phyloP scores from a whole-genome alignment of 2,329 filamentous ascomycete genomes.

The Penicillium frequentans region DNA sequence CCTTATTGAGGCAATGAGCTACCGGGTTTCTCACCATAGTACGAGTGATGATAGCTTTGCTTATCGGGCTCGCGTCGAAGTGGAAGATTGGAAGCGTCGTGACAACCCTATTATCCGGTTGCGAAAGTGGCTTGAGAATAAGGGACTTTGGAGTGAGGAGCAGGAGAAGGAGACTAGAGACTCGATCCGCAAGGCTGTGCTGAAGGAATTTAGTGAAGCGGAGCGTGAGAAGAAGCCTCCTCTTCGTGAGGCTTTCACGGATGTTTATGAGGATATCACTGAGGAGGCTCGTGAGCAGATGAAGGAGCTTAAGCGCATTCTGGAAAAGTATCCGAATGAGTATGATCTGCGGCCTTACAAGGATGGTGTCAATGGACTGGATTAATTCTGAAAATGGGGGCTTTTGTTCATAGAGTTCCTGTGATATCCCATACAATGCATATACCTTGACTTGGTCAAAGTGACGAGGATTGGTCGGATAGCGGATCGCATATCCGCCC shows the following conservation, averaged over 20 bases:
- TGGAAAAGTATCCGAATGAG: conserved; percentile 86
- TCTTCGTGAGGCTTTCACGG: conserved; percentile 66
- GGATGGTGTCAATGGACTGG: conserved; percentile 67
- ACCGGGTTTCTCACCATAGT: conserved; percentile 96
- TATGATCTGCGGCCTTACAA: conserved; percentile 81
- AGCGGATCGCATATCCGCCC: background rate
- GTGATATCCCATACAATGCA: background rate
- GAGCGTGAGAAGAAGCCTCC: conserved; percentile 58
- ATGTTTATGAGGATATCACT: conserved; percentile 85
- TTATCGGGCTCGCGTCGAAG: conserved; percentile 88
- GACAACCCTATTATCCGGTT: conserved; percentile 86
- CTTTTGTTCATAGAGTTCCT: background rate
- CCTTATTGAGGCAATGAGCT: conserved; percentile 93
- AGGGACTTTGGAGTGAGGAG: conserved; percentile 79
- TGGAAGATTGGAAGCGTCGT: conserved; percentile 88
- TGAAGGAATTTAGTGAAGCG: conserved; percentile 79
- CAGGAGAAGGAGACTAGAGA: conserved; percentile 73
- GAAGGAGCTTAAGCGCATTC: conserved; percentile 68
- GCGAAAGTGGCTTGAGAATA: conserved; percentile 86
- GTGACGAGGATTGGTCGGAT: background rate
- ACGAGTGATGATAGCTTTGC: conserved; percentile 97
- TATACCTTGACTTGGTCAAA: background rate
- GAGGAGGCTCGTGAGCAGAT: conserved; percentile 77
- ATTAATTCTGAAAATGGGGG: conserved; percentile 15
- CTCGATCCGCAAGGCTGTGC: conserved; percentile 68